A percentile compares a stretch with the other conserved stretches of the same genome.
Conservation (phyloP, 176 grass and related monocot genomes). For the Canna indica region DNA sequence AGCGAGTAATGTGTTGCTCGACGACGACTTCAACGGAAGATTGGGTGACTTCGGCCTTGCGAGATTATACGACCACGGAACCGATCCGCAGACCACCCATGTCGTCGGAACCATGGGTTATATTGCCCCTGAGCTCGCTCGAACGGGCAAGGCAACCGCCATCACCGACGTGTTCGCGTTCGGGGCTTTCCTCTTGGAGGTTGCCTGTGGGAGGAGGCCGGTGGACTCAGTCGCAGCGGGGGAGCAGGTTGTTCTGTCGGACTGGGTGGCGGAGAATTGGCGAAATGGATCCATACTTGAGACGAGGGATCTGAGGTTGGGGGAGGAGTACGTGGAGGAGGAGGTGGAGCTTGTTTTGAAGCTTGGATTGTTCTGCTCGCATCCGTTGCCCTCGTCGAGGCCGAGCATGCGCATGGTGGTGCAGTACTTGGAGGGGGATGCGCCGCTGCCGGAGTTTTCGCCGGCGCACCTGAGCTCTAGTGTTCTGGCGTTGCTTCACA, state of each 20-base stretch:
- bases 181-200: constrained; percentile 30
- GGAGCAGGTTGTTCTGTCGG: background rate
- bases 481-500: background rate
- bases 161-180: constrained; percentile 27
- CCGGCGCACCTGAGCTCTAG: constrained; percentile 8
- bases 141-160: constrained; percentile 2
- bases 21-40: constrained; percentile 22
- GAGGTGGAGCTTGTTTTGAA: constrained; percentile 15
- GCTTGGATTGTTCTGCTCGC: constrained; percentile 15
- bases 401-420: constrained; percentile 37
- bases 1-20: constrained; percentile 22
- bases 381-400: constrained; percentile 17
- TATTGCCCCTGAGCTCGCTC: constrained; percentile 22
- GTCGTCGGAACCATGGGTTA: constrained; percentile 31
- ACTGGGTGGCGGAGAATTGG: constrained; percentile 25
- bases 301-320: background rate
- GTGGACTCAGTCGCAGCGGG: background rate
- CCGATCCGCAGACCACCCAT: constrained; percentile 22
- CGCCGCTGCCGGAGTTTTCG: constrained; percentile 3
- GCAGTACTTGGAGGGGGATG: constrained; percentile 23
- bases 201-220: constrained; percentile 18
- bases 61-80: constrained; percentile 27
- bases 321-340: background rate
- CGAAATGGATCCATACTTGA: background rate
- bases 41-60: constrained; percentile 35